These are phyloP conservation scores for Sapria himalayana DNA, from an alignment of 345 rosid species.

Conservation along the genomic window DNA sequence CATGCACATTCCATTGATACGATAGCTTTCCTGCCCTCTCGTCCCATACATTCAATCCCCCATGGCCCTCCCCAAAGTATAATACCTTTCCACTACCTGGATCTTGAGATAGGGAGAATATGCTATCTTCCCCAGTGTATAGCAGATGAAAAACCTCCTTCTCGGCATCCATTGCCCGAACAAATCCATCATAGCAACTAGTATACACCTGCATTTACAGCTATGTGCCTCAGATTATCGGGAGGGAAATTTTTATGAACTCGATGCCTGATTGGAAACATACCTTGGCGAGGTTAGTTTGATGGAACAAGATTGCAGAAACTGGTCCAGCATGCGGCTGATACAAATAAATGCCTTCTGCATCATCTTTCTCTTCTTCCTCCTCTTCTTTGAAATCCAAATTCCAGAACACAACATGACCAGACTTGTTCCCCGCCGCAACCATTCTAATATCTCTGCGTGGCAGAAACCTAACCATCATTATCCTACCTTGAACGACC, in stretches of 20 bases:
- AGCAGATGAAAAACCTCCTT: conserved; percentile 49
- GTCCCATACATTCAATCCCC: conserved; percentile 41
- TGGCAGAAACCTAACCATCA: conserved; percentile 40
- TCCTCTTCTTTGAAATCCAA: conserved; percentile 18
- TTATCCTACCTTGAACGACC: conserved; percentile 36
- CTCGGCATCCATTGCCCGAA: conserved; percentile 63
- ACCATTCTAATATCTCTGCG: conserved; percentile 31
- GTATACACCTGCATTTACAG: conserved; percentile 30
- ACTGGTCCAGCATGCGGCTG: conserved; percentile 32
- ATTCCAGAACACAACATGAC: conserved; percentile 67
- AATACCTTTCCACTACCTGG: conserved; percentile 29
- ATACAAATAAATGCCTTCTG: conserved; percentile 36
- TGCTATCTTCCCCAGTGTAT: conserved; percentile 24
- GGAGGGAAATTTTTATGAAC: background rate
- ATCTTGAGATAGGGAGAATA: conserved; percentile 38
- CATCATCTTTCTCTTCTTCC: conserved; percentile 21
- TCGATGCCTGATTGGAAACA: background rate
- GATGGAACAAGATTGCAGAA: conserved; percentile 42
- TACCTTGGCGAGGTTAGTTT: conserved; percentile 45
- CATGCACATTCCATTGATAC: conserved; percentile 37
- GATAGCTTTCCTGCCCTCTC: conserved; percentile 29
- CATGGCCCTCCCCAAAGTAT: conserved; percentile 40
- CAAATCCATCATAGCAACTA: conserved; percentile 50
- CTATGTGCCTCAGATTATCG: background rate
- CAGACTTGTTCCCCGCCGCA: conserved; percentile 45